A percentile compares a stretch with the other conserved stretches of the same genome.
Evolutionary conservation across 306 rosid species (phyloP).

Genomic region (Sicyos edulis): DNA sequence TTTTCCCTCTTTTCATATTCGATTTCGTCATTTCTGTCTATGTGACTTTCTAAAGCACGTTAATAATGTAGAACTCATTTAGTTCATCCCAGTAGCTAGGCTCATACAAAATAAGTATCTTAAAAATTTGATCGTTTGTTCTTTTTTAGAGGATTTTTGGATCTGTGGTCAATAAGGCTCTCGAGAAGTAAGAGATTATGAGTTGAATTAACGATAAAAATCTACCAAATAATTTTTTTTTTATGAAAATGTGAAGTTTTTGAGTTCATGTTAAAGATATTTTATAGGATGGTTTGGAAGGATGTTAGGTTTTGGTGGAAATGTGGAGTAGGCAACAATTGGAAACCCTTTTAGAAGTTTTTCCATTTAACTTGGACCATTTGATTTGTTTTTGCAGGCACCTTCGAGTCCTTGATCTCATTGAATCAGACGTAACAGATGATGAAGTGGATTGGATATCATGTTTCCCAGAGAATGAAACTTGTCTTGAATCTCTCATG

Average conservation of each 20-base stretch:
- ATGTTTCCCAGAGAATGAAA: constrained; percentile 61
- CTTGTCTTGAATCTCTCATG: constrained; percentile 60
- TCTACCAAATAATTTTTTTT: no score
- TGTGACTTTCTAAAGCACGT: no score
- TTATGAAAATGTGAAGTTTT: not conserved
- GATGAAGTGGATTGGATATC: constrained; percentile 73
- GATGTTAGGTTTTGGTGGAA: not conserved
- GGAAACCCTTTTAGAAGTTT: not conserved
- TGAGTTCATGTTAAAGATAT: not conserved
- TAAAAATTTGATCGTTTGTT: not conserved
- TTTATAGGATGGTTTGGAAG: not conserved
- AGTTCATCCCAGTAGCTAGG: no score
- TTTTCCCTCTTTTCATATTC: no score
- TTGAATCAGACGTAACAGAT: constrained; percentile 54
- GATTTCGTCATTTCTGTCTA: no score
- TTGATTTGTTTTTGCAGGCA: constrained; percentile 38
- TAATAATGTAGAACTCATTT: no score
- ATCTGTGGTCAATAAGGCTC: not conserved
- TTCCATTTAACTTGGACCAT: not conserved
- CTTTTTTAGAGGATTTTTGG: not conserved
- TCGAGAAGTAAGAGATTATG: no score
- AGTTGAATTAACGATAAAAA: no score
- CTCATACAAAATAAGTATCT: no score
- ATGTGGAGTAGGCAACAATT: not conserved
- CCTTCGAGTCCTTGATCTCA: constrained; percentile 72